phyloP scores from a whole-genome alignment of 2,329 filamentous ascomycete genomes.

The Ascochyta rabiei region DNA sequence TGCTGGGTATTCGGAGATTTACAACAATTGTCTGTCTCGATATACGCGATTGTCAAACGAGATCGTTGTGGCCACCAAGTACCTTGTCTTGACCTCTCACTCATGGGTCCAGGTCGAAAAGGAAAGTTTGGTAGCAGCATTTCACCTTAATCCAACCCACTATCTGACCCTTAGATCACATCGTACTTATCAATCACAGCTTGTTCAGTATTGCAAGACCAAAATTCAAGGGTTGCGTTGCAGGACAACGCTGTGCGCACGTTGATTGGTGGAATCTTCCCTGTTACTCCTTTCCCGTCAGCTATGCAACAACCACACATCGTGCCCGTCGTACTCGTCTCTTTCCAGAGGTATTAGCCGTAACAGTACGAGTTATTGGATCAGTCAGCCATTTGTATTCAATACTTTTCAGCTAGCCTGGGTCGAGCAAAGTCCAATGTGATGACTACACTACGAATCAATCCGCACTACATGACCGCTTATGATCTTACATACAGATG shows the following conservation, averaged over 20 bases:
- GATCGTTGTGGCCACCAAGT: neutral
- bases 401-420: neutral
- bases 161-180: too few relatives aligned
- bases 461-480: neutral
- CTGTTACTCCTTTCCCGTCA: neutral
- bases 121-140: too few relatives aligned
- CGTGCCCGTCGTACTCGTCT: neutral
- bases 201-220: neutral
- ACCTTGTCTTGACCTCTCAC: neutral
- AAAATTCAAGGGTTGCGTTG: neutral
- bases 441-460: too few relatives aligned
- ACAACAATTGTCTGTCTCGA: neutral
- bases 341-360: neutral
- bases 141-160: too few relatives aligned
- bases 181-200: too few relatives aligned
- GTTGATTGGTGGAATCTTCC: conserved; percentile 4
- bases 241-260: neutral
- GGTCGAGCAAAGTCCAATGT: neutral
- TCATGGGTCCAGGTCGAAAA: too few relatives aligned
- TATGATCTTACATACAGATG: neutral
- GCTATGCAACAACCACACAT: neutral
- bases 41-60: neutral
- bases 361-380: neutral
- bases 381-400: neutral
- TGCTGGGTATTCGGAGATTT: conserved; percentile 3